phyloP scores from a whole-genome alignment of 176 grass and related monocot genomes.

The Calamus simplicifolius region DNA sequence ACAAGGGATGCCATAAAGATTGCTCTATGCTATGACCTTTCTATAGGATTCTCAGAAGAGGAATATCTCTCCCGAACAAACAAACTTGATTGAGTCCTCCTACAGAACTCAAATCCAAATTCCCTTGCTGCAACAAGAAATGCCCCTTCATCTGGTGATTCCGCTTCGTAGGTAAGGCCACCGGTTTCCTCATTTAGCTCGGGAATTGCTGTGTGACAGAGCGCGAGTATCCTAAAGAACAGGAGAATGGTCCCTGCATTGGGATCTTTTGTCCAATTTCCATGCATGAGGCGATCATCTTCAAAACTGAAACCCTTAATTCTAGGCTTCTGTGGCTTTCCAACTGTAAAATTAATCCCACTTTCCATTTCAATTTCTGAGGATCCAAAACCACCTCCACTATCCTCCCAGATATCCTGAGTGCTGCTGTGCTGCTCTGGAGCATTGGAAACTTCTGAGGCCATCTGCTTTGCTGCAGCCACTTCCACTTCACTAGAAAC shows the following conservation, averaged over 20 bases:
- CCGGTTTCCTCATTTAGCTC: constrained; percentile 80
- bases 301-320: constrained; percentile 93
- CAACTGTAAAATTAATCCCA: constrained; percentile 40
- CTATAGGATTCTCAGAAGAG: constrained; percentile 39
- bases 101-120: constrained; percentile 96
- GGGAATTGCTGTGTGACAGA: constrained; percentile 93
- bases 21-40: constrained; percentile 45
- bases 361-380: constrained; percentile 62
- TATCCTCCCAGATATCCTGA: constrained; percentile 53
- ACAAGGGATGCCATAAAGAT: constrained; percentile 7
- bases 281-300: constrained; percentile 82
- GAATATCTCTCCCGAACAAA: constrained; percentile 71
- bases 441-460: constrained; percentile 31
- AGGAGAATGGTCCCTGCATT: constrained; percentile 43
- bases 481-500: constrained; percentile 87
- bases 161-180: constrained; percentile 82
- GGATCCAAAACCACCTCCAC: constrained; percentile 20
- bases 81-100: constrained; percentile 76
- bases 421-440: constrained; percentile 30
- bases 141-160: constrained; percentile 94
- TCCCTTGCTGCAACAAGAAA: constrained; percentile 97
- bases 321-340: constrained; percentile 38
- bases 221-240: constrained; percentile 88
- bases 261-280: constrained; percentile 85
- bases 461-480: constrained; percentile 90